A percentile compares a stretch with the other conserved stretches of the same genome.
Conservation (phyloP, 257 asterid species). For the Nyctanthes arbortristis region DNA sequence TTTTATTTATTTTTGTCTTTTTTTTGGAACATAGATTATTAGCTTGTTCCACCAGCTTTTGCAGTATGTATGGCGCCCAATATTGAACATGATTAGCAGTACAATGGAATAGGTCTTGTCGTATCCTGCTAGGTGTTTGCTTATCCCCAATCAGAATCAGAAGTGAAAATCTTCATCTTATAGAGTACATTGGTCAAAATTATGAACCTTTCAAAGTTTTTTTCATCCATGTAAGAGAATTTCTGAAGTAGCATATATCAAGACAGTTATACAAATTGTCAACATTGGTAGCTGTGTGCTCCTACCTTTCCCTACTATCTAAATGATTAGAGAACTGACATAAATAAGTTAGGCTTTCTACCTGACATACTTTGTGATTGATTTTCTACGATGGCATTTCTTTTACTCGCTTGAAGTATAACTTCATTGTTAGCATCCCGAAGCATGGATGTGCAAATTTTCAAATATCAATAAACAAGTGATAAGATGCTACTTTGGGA, state of each 20-base stretch:
- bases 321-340: background rate
- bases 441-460: background rate
- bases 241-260: too few relatives aligned
- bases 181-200: too few relatives aligned
- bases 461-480: background rate
- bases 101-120: too few relatives aligned
- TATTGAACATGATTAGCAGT: background rate
- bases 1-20: background rate
- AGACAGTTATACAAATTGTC: background rate
- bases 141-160: too few relatives aligned
- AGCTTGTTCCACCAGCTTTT: background rate
- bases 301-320: background rate
- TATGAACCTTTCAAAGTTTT: too few relatives aligned
- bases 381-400: background rate
- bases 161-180: too few relatives aligned
- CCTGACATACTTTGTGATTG: background rate
- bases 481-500: background rate
- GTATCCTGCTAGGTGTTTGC: too few relatives aligned
- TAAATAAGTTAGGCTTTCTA: background rate
- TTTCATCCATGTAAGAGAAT: too few relatives aligned
- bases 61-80: background rate
- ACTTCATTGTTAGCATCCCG: background rate
- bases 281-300: background rate
- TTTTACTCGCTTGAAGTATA: background rate
- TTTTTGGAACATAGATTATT: constrained; percentile 13